These are phyloP conservation scores for Sclerotinia spermophila DNA, from an alignment of 2,329 filamentous ascomycete species.

Conservation along the genomic window DNA sequence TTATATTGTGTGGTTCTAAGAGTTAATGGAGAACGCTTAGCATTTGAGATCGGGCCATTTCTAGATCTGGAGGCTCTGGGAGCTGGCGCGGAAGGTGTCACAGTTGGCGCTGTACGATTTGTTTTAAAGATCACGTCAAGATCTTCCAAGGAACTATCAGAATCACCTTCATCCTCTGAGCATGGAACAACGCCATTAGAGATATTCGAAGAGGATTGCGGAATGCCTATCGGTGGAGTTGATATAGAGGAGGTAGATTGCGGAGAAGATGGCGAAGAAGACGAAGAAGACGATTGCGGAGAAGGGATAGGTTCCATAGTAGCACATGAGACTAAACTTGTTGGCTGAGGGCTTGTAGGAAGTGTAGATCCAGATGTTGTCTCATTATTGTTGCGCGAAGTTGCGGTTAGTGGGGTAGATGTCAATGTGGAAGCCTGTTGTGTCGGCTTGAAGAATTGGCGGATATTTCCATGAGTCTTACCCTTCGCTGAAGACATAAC, in stretches of 20 bases:
- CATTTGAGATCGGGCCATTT: constrained; percentile 22
- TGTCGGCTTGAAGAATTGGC: constrained; percentile 11
- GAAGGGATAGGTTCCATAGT: neutral
- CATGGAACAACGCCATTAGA: constrained; percentile 51
- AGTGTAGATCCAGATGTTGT: neutral
- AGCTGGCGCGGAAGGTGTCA: neutral
- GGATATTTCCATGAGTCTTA: constrained; percentile 10
- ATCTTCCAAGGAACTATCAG: constrained; percentile 51
- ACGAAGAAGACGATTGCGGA: neutral
- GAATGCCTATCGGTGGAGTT: neutral
- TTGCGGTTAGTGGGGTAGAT: constrained; percentile 2
- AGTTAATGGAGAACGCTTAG: constrained; percentile 50
- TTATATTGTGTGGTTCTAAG: constrained; percentile 49
- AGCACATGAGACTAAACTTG: neutral
- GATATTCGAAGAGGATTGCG: constrained; percentile 1
- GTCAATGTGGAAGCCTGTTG: neutral
- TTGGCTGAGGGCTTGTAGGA: neutral
- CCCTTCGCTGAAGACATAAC: constrained; percentile 5
- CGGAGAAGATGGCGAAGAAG: constrained; percentile 6
- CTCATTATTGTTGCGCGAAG: neutral
- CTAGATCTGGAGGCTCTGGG: constrained; percentile 21
- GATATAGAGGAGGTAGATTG: constrained; percentile 2
- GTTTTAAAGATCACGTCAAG: constrained; percentile 41
- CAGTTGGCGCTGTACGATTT: constrained; percentile 22
- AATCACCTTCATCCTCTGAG: constrained; percentile 65